Conservation (phyloP, 2,329 filamentous ascomycete genomes). For the Fusarium torulosum region DNA sequence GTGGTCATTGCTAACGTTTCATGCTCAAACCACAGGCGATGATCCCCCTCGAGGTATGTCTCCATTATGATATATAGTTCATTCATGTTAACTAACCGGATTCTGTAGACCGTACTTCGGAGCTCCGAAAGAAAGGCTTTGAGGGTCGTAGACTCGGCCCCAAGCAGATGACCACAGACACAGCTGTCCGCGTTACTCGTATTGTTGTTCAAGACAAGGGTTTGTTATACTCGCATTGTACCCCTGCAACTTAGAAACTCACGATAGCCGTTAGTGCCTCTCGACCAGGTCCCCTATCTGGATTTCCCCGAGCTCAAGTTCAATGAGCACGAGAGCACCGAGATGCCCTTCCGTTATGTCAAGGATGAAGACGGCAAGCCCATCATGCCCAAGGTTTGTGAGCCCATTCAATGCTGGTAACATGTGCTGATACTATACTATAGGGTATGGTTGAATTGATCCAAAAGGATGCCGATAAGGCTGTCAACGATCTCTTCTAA, state of each 20-base stretch:
- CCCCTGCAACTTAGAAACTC: slow-evolving; percentile 9
- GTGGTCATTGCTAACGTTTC: slow-evolving; percentile 28
- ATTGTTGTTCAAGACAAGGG: slow-evolving; percentile 88
- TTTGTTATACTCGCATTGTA: slow-evolving; percentile 57
- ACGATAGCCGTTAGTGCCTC: slow-evolving; percentile 67
- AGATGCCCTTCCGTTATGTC: slow-evolving; percentile 99
- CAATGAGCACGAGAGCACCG: slow-evolving; percentile 90
- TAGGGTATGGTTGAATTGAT: slow-evolving; percentile 97
- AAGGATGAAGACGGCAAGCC: slow-evolving; percentile 79
- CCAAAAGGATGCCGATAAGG: slow-evolving; percentile 92
- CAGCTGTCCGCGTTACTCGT: slow-evolving; percentile 91
- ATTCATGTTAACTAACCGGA: slow-evolving; percentile 27
- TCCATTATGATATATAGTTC: slow-evolving; percentile 1
- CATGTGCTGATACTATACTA: slow-evolving; percentile 42
- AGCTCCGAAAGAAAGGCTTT: slow-evolving; percentile 94
- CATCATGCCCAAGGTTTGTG: slow-evolving; percentile 85
- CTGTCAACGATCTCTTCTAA: slow-evolving; percentile 85
- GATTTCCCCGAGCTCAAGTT: slow-evolving; percentile 92
- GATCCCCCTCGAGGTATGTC: slow-evolving; percentile 88
- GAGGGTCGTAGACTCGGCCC: slow-evolving; percentile 87
- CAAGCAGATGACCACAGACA: slow-evolving; percentile 98
- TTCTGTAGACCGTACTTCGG: slow-evolving; percentile 87
- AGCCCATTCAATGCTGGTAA: too few relatives aligned
- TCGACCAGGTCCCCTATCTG: slow-evolving; percentile 83
- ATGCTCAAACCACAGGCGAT: slow-evolving; percentile 71